Evolutionary conservation across 257 asterid species (phyloP).

Genomic region (Ilex aquifolium): DNA sequence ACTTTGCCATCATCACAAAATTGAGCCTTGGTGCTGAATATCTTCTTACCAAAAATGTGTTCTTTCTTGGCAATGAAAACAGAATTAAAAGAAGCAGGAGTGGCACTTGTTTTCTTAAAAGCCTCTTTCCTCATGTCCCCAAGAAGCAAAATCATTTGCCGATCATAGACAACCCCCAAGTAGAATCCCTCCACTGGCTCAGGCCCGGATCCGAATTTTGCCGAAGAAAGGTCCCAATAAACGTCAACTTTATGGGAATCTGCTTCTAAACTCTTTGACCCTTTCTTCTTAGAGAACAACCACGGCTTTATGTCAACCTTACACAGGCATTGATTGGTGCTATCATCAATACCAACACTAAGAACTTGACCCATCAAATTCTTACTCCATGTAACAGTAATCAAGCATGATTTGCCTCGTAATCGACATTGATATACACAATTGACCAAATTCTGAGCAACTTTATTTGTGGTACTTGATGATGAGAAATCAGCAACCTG

Average conservation of each 20-base stretch:
- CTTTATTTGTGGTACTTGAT: slow-evolving; percentile 26
- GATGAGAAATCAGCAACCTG: slow-evolving; percentile 50
- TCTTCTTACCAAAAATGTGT: slow-evolving; percentile 39
- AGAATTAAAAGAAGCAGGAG: slow-evolving; percentile 25
- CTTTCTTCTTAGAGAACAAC: slow-evolving; percentile 45
- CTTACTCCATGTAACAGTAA: slow-evolving; percentile 40
- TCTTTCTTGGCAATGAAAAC: slow-evolving; percentile 35
- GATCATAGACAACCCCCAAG: slow-evolving; percentile 32
- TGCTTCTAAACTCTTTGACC: slow-evolving; percentile 40
- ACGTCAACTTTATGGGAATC: slow-evolving; percentile 34
- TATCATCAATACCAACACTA: slow-evolving; percentile 38
- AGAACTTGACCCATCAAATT: slow-evolving; percentile 51
- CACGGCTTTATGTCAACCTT: slow-evolving; percentile 50
- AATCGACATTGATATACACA: slow-evolving; percentile 36
- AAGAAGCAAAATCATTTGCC: slow-evolving; percentile 32
- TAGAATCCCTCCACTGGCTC: slow-evolving; percentile 40
- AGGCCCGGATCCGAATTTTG: slow-evolving; percentile 44
- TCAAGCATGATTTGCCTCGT: slow-evolving; percentile 33
- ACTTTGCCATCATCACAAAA: slow-evolving; percentile 27
- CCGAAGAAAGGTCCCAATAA: slow-evolving; percentile 40
- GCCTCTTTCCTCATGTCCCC: slow-evolving; percentile 47
- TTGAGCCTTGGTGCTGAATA: slow-evolving; percentile 28
- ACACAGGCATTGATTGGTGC: slow-evolving; percentile 30
- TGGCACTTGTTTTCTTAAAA: slow-evolving; percentile 28
- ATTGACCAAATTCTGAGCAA: slow-evolving; percentile 38